These are phyloP conservation scores for Aspergillus bombycis DNA, from an alignment of 2,329 filamentous ascomycete genomes.

Conservation along the genomic window DNA sequence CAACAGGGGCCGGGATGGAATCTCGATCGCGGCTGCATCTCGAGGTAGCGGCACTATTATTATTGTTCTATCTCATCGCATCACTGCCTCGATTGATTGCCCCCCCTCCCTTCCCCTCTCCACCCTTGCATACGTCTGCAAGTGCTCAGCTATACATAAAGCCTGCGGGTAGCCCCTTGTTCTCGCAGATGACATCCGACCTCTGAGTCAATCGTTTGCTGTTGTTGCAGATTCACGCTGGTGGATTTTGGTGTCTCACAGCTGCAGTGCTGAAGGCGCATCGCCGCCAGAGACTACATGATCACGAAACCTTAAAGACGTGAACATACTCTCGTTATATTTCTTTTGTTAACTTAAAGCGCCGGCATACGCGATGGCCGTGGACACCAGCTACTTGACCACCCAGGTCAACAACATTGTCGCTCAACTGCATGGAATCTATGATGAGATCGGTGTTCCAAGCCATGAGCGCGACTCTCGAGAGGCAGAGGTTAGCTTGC, in stretches of 20 bases:
- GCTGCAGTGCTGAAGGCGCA: slow-evolving; percentile 18
- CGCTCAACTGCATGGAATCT: slow-evolving; percentile 87
- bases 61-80: slow-evolving; percentile 14
- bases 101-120: slow-evolving; percentile 6
- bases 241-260: slow-evolving; percentile 16
- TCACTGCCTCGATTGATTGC: slow-evolving; percentile 7
- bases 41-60: slow-evolving; percentile 12
- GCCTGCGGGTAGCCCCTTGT: slow-evolving; percentile 20
- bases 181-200: slow-evolving; percentile 24
- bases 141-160: slow-evolving; percentile 21
- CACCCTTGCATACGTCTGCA: slow-evolving; percentile 25
- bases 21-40: slow-evolving; percentile 18
- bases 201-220: slow-evolving; percentile 17
- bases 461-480: slow-evolving; percentile 87
- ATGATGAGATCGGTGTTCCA: slow-evolving; percentile 97
- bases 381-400: slow-evolving; percentile 91
- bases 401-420: slow-evolving; percentile 96
- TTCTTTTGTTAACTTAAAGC: slow-evolving; percentile 13
- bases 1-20: slow-evolving; percentile 28
- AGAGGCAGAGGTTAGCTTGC: slow-evolving; percentile 77
- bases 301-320: slow-evolving; percentile 9
- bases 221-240: slow-evolving; percentile 23
- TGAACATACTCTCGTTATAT: not conserved
- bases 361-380: slow-evolving; percentile 47
- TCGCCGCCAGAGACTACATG: slow-evolving; percentile 19